Conservation (phyloP, 331 rosid species). For the Stylosanthes scabra region DNA sequence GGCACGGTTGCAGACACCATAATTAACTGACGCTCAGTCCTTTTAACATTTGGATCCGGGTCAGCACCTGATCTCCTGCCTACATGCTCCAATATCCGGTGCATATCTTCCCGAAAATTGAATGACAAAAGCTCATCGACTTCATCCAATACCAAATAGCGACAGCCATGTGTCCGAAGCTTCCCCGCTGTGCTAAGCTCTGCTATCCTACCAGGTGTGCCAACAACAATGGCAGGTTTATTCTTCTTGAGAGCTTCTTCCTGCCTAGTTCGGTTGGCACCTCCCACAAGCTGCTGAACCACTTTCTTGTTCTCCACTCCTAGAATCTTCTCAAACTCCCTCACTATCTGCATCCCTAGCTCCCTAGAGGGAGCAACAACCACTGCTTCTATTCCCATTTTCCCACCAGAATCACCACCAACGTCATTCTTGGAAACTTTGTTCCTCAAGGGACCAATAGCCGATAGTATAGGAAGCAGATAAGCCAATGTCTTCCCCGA, state of each 20-base stretch:
- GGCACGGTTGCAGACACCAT: slow-evolving; percentile 98
- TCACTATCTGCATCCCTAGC: slow-evolving; percentile 94
- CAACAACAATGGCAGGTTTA: slow-evolving; percentile 89
- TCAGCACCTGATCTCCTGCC: slow-evolving; percentile 77
- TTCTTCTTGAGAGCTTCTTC: slow-evolving; percentile 95
- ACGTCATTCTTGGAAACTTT: slow-evolving; percentile 30
- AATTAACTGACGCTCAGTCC: slow-evolving; percentile 70
- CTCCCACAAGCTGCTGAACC: slow-evolving; percentile 99
- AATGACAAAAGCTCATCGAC: slow-evolving; percentile 89
- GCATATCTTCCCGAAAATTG: slow-evolving; percentile 94
- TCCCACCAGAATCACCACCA: slow-evolving; percentile 56
- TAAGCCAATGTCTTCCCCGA: slow-evolving; percentile 94
- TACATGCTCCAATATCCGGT: slow-evolving; percentile 90
- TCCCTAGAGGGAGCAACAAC: slow-evolving; percentile 97
- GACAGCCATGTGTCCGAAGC: slow-evolving; percentile 88
- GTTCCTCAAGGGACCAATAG: slow-evolving; percentile 67
- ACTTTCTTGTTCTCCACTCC: slow-evolving; percentile 70
- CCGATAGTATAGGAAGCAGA: slow-evolving; percentile 81
- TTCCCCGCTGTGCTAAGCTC: slow-evolving; percentile 93
- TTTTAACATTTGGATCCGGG: slow-evolving; percentile 44
- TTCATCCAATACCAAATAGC: slow-evolving; percentile 85
- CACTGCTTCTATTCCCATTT: slow-evolving; percentile 79
- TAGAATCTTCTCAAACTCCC: slow-evolving; percentile 89
- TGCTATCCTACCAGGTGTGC: slow-evolving; percentile 94
- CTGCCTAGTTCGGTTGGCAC: slow-evolving; percentile 89